These are phyloP conservation scores for Macrolepiota albuminosa DNA, from an alignment of 768 basidiomycete genomes.

Conservation along the genomic window DNA sequence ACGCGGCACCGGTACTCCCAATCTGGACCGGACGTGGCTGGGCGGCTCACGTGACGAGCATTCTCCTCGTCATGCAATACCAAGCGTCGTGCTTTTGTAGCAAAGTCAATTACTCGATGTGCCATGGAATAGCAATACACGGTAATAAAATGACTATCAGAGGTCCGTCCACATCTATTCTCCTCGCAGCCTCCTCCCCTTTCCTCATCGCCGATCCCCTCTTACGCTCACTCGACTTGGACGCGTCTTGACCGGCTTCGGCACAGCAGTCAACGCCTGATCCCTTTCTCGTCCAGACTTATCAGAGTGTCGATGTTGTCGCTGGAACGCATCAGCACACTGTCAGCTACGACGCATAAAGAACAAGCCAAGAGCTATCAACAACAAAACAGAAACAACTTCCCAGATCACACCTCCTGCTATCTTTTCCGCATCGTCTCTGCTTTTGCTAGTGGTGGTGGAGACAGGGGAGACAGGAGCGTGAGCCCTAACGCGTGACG, in stretches of 20 bases:
- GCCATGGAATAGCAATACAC: too few relatives aligned
- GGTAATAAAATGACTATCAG: neutral
- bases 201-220: neutral
- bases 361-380: neutral
- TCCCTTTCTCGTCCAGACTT: neutral
- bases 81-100: too few relatives aligned
- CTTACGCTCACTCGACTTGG: too few relatives aligned
- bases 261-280: neutral
- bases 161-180: neutral
- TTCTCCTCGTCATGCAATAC: too few relatives aligned
- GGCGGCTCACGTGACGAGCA: too few relatives aligned
- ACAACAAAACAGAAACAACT: neutral
- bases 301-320: too few relatives aligned
- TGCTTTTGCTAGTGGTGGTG: too few relatives aligned
- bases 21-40: conserved; percentile 33
- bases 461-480: too few relatives aligned
- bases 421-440: neutral
- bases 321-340: too few relatives aligned
- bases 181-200: neutral
- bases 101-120: too few relatives aligned
- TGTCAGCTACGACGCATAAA: neutral
- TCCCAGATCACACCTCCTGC: neutral
- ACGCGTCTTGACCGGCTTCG: too few relatives aligned
- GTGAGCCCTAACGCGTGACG: too few relatives aligned
- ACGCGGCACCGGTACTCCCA: conserved; percentile 34